phyloP scores from a whole-genome alignment of 176 grass and related monocot species.

The Alloteropsis semialata region DNA sequence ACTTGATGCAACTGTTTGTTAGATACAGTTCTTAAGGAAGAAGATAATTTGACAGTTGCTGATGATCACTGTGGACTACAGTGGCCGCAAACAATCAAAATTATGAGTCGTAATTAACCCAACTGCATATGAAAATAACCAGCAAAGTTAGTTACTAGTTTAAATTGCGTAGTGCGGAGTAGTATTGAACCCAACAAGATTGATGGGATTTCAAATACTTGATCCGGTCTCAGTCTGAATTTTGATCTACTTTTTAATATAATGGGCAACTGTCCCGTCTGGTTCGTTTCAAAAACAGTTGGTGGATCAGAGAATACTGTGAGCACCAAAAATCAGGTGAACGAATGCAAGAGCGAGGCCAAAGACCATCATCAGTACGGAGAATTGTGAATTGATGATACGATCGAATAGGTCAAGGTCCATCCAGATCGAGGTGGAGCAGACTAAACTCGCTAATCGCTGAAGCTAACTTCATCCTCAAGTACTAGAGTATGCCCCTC shows the following conservation, averaged over 20 bases:
- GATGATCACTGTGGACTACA: neutral
- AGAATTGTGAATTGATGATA: too few relatives aligned
- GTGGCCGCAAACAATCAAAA: neutral
- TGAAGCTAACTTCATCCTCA: neutral
- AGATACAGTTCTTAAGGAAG: too few relatives aligned
- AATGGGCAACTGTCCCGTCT: too few relatives aligned
- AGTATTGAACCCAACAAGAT: neutral
- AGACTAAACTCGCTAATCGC: neutral
- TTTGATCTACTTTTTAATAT: too few relatives aligned
- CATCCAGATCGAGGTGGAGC: neutral
- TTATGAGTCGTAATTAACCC: neutral
- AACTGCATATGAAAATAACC: neutral
- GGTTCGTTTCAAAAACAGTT: too few relatives aligned
- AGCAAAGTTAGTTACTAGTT: neutral
- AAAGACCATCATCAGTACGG: too few relatives aligned
- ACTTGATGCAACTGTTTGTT: neutral
- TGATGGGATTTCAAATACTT: neutral
- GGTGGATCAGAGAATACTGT: too few relatives aligned
- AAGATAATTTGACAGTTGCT: neutral
- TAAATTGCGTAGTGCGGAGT: neutral
- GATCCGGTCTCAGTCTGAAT: neutral
- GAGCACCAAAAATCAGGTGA: too few relatives aligned
- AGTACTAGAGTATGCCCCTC: neutral
- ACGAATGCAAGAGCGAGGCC: too few relatives aligned
- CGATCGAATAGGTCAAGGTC: too few relatives aligned